Evolutionary conservation across 164 flowering plant genomes (phyloP), one percentile per base, ranked within the genome.

Genomic region (Malania oleifera): DNA sequence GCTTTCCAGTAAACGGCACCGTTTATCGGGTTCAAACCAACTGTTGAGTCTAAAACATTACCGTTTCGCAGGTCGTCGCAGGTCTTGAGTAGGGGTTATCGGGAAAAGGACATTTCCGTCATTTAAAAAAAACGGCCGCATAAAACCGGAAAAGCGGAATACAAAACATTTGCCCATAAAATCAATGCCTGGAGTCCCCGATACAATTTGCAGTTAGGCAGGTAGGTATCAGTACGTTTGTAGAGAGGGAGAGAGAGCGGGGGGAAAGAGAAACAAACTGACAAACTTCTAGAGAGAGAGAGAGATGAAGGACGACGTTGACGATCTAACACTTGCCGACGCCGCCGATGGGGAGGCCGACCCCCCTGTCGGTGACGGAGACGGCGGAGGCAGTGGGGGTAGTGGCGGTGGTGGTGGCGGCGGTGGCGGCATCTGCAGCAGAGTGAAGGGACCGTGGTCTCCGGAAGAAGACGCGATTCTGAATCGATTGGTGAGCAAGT

Each of bases 371-470:
- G 39, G 22, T 17, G 70, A 19, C 1, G 52, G 17, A 3, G 31
- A 24, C 14, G 53, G 29, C 18, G 54, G 28, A 37, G 61, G 25
- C 0, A 47, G 13, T 7, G 66, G 22, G 17, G 71, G 52, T 7
- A 69, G 67, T 1, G 66, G 37, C 7, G 67, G 66, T 19, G 41
- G 53, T 27, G 55, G 60, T 23, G 54, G 67, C 18, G 66, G 62
- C 23, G 60, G 27, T n/a, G 52, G 63, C 5, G 46, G 9, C 5
- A 34, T 58, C 6, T 25, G 56, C 4, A 59, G 65, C 24, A 61
- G 59, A 52, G 76, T 77, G 43, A 80, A 59, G 66, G 80, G 84
- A 14, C 80, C 81, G 9, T 80, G 84, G 84, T 77, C 77, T 9
- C 76, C 79, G 22, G 84, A 80, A 50, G 81, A 80, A 61, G 84